These are phyloP conservation scores for Gracilaria vermiculophylla DNA, from an alignment of 23 red algal species.

Conservation along the genomic window DNA sequence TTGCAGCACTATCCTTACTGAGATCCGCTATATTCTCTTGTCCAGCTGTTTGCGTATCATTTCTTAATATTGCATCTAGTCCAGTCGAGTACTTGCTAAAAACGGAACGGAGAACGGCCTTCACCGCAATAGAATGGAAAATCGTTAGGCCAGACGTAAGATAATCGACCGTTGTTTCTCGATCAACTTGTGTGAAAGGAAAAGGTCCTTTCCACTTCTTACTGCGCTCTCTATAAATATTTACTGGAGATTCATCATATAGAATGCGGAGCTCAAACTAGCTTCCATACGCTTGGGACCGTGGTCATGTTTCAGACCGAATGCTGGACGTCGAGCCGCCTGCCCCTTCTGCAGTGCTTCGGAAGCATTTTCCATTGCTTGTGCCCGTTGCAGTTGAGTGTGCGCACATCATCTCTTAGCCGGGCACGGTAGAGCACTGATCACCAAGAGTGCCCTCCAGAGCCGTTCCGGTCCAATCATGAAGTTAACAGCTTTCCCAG, in stretches of 20 bases:
- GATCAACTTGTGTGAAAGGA: slow-evolving; percentile 12
- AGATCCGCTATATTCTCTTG: too few species aligned
- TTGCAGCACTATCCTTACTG: too few species aligned
- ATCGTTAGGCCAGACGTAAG: background rate
- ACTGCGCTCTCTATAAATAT: background rate
- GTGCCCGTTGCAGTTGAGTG: slow-evolving; percentile 5
- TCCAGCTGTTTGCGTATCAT: too few species aligned
- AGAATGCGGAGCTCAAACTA: background rate
- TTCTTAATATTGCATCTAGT: too few species aligned
- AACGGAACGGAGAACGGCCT: background rate
- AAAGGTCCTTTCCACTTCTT: slow-evolving; percentile 31
- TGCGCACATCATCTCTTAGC: background rate
- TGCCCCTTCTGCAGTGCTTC: slow-evolving; percentile 24
- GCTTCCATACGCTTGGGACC: slow-evolving; percentile 6
- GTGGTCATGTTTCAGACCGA: background rate
- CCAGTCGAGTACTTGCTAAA: too few species aligned
- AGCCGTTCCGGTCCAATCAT: slow-evolving; percentile 17
- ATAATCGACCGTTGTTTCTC: slow-evolving; percentile 33
- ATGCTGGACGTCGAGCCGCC: slow-evolving; percentile 7
- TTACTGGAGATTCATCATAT: slow-evolving; percentile 9
- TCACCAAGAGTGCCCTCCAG: slow-evolving; percentile 8
- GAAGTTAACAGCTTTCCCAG: slow-evolving; percentile 16
- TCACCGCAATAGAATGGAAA: slow-evolving; percentile 25
- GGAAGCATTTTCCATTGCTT: background rate
- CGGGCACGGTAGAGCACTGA: background rate